Evolutionary conservation across 345 rosid species (phyloP).

Genomic region (Eucalyptus sp.): DNA sequence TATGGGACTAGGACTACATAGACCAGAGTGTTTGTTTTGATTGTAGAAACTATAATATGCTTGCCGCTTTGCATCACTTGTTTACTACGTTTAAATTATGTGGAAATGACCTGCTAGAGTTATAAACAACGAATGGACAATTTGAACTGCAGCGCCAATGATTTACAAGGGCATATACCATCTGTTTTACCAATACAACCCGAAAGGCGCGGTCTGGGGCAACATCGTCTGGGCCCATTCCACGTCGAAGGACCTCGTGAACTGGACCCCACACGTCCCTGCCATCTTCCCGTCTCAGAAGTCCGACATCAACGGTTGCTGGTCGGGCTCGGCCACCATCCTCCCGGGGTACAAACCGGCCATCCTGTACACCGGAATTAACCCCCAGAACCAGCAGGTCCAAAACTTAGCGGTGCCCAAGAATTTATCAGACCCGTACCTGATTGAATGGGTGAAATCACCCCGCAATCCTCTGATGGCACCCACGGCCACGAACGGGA

Average conservation of each 20-base stretch:
- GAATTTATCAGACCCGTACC: constrained; percentile 33
- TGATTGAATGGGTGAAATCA: constrained; percentile 33
- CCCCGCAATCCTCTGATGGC: constrained; percentile 23
- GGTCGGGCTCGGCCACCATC: constrained; percentile 51
- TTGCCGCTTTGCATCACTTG: not conserved
- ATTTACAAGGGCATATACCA: constrained; percentile 46
- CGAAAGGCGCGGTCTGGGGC: constrained; percentile 39
- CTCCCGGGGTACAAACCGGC: constrained; percentile 18
- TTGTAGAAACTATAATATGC: not conserved
- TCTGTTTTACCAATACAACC: constrained; percentile 52
- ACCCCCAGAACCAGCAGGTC: constrained; percentile 10
- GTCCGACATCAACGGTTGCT: constrained; percentile 32
- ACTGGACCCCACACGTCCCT: constrained; percentile 28
- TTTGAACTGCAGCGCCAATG: constrained; percentile 25
- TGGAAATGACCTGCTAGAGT: not conserved
- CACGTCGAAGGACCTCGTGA: constrained; percentile 40
- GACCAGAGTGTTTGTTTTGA: not conserved
- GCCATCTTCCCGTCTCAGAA: constrained; percentile 24
- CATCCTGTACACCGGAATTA: constrained; percentile 44
- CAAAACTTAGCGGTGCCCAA: constrained; percentile 35
- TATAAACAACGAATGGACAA: not conserved
- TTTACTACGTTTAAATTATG: not conserved
- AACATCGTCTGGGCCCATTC: constrained; percentile 66
- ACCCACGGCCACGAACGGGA: not conserved
- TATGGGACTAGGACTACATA: not conserved